phyloP scores from a whole-genome alignment of 2,329 filamentous ascomycete species.

The Aotearoamyces nothofagi region DNA sequence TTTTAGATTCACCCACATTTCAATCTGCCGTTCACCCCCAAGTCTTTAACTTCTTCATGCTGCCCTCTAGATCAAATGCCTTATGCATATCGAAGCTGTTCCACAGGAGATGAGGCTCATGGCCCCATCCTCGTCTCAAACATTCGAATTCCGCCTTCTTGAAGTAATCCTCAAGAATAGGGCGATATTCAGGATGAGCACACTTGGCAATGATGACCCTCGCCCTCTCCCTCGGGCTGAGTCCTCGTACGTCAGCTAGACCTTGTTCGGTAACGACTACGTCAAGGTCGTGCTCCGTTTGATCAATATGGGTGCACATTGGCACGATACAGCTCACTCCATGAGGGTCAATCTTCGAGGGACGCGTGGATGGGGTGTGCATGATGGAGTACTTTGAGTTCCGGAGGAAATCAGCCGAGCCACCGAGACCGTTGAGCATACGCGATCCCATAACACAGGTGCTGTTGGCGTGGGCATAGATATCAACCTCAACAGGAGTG shows the following conservation, averaged over 20 bases:
- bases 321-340: constrained; percentile 83
- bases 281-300: constrained; percentile 86
- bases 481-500: constrained; percentile 86
- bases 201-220: constrained; percentile 78
- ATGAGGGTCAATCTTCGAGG: constrained; percentile 67
- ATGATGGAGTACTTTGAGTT: constrained; percentile 77
- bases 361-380: constrained; percentile 75
- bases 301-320: constrained; percentile 84
- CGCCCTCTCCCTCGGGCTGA: constrained; percentile 66
- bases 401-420: constrained; percentile 69
- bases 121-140: constrained; percentile 72
- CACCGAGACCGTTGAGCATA: constrained; percentile 77
- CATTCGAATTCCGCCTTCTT: constrained; percentile 79
- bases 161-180: constrained; percentile 71
- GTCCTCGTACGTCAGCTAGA: constrained; percentile 70
- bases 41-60: too few species aligned
- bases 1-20: too few species aligned
- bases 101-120: constrained; percentile 79
- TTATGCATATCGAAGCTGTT: constrained; percentile 83
- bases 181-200: constrained; percentile 70
- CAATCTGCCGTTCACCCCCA: too few species aligned
- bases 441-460: constrained; percentile 81
- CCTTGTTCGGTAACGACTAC: constrained; percentile 67
- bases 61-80: constrained; percentile 67
- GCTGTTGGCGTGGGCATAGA: constrained; percentile 85